Base-by-base conservation (phyloP, 2,329 filamentous ascomycete species). In the Sphaerulina musiva region DNA sequence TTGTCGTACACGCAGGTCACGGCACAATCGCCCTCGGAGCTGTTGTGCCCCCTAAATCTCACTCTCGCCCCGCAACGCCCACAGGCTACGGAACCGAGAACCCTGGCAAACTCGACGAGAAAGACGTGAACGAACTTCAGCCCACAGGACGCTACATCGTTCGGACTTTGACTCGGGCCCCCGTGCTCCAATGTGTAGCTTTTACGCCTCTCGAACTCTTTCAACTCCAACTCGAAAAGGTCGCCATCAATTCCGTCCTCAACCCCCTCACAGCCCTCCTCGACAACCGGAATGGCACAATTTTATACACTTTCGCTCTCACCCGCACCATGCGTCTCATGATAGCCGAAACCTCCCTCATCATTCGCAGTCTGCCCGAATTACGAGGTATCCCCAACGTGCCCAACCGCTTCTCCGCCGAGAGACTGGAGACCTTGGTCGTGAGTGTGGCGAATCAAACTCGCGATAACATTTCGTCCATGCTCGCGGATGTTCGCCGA, bases 251-350 rank as follows among this genome's bases (percentile, higher is more conserved):
- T 57, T 81, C 84, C 46, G 78, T 93, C 29, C 81, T 95, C 51
- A 91, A 95, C 59, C 85, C 92, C 0, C 75, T 96, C 4, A 91
- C 89, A 3, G 85, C 87, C 1, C 74, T 95, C 7, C 78, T 95
- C 48, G 87, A 95, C 63, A 82, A 85, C 62, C 78, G 80, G 29
- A 95, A 95, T 67, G 82, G 86, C 42, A 76, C 83, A 45, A 71
- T 97, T 0, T 72, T 86, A 6, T 78, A 80, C 64, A 91, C 91
- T 70, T 78, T 76, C 57, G 74, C 80, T 39, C 78, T 87, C 0
- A 81, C 80, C 12, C 76, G 79, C 40, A 78, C 87, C 42, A 86
- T 92, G 72, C 78, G 85, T 41, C 73, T 84, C 32, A 77, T 97
- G 3, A 73, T 95, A 2, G 74, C 79, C 9, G 93, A 98, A 70